phyloP scores from a whole-genome alignment of 192 early-diverging fungal species.

The Cladochytrium replicatum region DNA sequence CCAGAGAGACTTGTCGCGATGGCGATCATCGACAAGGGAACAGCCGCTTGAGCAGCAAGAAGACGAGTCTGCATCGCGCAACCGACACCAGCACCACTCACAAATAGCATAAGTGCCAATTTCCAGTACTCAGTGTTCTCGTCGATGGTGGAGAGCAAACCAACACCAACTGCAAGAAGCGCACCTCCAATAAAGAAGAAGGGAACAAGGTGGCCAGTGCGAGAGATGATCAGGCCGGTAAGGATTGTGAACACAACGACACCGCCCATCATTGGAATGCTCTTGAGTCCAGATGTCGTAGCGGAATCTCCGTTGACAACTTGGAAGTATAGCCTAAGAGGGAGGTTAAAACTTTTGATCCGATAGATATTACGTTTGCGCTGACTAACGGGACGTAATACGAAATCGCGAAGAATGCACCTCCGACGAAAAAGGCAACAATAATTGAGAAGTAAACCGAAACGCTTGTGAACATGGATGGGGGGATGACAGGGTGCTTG shows the following conservation, averaged over 20 bases:
- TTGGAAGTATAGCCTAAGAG: no score
- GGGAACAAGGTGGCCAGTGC: conserved; percentile 45
- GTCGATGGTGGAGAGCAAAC: conserved; percentile 51
- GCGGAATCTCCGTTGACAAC: no score
- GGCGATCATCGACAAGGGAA: conserved; percentile 55
- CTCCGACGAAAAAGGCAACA: conserved; percentile 31
- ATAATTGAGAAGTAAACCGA: conserved; percentile 21
- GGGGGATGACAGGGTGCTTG: conserved; percentile 61
- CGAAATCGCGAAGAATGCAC: conserved; percentile 32
- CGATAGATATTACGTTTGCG: no score
- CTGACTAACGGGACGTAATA: conserved; percentile 74
- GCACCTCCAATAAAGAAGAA: conserved; percentile 45
- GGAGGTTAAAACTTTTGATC: background rate
- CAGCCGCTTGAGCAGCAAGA: conserved; percentile 62
- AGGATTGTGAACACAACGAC: conserved; percentile 53
- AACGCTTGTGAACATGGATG: conserved; percentile 45
- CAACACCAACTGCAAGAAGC: conserved; percentile 36
- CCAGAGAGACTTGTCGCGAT: conserved; percentile 58
- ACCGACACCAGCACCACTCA: conserved; percentile 71
- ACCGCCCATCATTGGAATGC: conserved; percentile 64
- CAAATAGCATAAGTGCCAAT: conserved; percentile 53
- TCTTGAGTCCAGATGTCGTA: no score
- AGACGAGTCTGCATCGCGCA: conserved; percentile 62
- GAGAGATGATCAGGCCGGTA: conserved; percentile 47
- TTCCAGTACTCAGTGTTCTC: conserved; percentile 34